Base-by-base conservation (phyloP, 163 green algal species). In the Coccomyxa subellipsoidea region DNA sequence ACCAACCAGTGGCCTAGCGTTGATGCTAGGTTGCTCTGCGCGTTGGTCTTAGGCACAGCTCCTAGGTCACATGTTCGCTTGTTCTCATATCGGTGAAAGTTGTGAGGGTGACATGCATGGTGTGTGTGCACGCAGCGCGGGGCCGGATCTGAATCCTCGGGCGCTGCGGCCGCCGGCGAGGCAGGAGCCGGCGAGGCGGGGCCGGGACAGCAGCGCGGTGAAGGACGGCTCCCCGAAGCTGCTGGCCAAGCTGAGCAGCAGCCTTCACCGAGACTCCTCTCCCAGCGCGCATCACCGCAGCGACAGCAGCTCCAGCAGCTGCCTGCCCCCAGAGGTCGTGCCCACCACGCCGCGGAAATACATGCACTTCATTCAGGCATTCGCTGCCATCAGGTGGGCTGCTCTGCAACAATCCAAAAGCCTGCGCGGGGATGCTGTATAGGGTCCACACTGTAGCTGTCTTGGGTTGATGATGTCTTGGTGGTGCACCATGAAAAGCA, bases 301-400 rank as follows among this genome's bases (percentile, higher is more conserved):
- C 66, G n/a, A 34, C 66, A 73, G 66, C 66, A 73, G 47, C 36
- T 47, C 29, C 53, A 77, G 36, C 82, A 81, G 70, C 53, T 54
- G 54, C 36, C 78, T 76, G 78, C 75, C 38, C 69, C 75, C 6
- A 6, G 83, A 82, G 25, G 87, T 91, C 29, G 71, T 77, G 38
- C 81, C 85, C 37, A 39, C 87, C 32, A 76, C 89, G 36, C 81
- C 80, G 27, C 66, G 86, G 4, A 77, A 84, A 15, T 81, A 90
- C 31, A 90, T 89, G 87, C 38, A 81, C 25, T 78, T 91, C 10
- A 80, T 83, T 2, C 75, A 79, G 12, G 78, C 81, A 53, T 32
- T 80, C 15, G 76, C 37, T 27, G 32, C 18, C 18, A 27, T 31
- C 70, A 77, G 70, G 70, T 27, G 32, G 0, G 32, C 40, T 39